Conservation (phyloP, 176 grass and related monocot species). For the Elymus sibiricus region DNA sequence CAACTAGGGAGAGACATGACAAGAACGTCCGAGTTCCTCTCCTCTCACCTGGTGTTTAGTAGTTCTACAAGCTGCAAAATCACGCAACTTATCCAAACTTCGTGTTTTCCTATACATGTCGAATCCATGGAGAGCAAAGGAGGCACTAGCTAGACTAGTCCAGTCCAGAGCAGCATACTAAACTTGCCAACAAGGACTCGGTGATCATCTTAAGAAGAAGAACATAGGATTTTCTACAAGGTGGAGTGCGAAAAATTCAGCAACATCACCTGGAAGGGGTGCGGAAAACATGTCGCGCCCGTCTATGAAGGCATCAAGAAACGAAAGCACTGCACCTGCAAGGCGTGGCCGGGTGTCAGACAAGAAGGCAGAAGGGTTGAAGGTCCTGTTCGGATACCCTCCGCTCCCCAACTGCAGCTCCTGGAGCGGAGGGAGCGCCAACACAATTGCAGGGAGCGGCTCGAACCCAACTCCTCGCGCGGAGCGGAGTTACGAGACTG, state of each 20-base stretch:
- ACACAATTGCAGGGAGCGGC: too few relatives aligned
- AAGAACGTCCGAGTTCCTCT: too few relatives aligned
- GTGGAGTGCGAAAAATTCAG: conserved; percentile 45
- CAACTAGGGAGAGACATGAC: too few relatives aligned
- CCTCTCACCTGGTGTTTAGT: too few relatives aligned
- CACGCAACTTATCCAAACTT: background rate
- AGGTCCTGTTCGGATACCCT: too few relatives aligned
- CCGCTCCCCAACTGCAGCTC: too few relatives aligned
- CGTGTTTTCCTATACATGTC: conserved; percentile 16
- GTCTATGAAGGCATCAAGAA: conserved; percentile 33
- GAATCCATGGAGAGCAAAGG: background rate
- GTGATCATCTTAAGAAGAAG: background rate
- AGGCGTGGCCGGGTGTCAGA: conserved; percentile 29
- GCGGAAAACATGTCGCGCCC: conserved; percentile 13
- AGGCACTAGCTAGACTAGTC: background rate
- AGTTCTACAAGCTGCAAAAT: background rate
- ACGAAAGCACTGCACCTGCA: conserved; percentile 53
- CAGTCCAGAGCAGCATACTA: background rate
- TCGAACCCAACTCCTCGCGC: too few relatives aligned
- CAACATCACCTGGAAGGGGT: conserved; percentile 46
- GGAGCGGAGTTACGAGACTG: too few relatives aligned
- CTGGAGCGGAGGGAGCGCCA: too few relatives aligned
- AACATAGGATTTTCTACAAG: conserved; percentile 34
- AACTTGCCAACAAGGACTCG: background rate
- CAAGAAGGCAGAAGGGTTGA: background rate